Percentiles rank a stretch among this genome's conserved stretches.
phyloP scores from a whole-genome alignment of 2,329 filamentous ascomycete genomes.

The Peltaster fructicola region DNA sequence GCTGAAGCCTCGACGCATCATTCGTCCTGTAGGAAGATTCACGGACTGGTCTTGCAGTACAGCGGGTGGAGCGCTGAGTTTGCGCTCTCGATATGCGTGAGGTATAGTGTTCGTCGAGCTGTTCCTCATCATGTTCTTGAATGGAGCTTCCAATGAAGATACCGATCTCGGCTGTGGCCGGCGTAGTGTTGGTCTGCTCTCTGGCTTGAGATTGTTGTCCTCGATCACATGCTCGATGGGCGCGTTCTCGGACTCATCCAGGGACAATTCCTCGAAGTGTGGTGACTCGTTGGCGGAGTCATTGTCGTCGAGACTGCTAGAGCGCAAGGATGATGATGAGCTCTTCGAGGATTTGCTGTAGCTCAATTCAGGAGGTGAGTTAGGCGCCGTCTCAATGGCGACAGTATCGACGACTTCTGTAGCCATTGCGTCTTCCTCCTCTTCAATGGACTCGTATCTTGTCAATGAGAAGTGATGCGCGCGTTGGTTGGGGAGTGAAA shows the following conservation, averaged over 20 bases:
- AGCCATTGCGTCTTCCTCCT: slow-evolving; percentile 23
- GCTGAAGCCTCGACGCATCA: no score
- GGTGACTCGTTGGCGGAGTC: slow-evolving; percentile 45
- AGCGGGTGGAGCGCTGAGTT: slow-evolving; percentile 20
- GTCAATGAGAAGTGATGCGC: no score
- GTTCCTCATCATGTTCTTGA: slow-evolving; percentile 1
- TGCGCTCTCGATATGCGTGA: slow-evolving; percentile 1
- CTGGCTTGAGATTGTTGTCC: slow-evolving; percentile 23
- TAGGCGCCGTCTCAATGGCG: slow-evolving; percentile 8
- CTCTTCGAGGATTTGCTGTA: slow-evolving; percentile 80
- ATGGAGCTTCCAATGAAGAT: slow-evolving; percentile 2
- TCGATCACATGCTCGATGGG: no score
- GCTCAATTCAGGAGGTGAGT: slow-evolving; percentile 27
- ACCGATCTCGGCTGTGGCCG: slow-evolving; percentile 8
- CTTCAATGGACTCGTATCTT: no score
- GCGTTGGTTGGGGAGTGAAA: no score
- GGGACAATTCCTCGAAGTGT: slow-evolving; percentile 85
- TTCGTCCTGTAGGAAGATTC: no score
- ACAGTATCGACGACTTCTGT: slow-evolving; percentile 8
- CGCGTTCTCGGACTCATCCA: slow-evolving; percentile 43
- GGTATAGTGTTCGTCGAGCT: no score
- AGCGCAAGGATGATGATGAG: slow-evolving; percentile 57
- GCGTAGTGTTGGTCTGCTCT: slow-evolving; percentile 14
- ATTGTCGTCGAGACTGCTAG: slow-evolving; percentile 47
- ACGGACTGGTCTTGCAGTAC: slow-evolving; percentile 21